Evolutionary conservation across 805 yeast species (phyloP), one percentile per base, ranked within the genome.

Genomic region (Barnettozyma populi): DNA sequence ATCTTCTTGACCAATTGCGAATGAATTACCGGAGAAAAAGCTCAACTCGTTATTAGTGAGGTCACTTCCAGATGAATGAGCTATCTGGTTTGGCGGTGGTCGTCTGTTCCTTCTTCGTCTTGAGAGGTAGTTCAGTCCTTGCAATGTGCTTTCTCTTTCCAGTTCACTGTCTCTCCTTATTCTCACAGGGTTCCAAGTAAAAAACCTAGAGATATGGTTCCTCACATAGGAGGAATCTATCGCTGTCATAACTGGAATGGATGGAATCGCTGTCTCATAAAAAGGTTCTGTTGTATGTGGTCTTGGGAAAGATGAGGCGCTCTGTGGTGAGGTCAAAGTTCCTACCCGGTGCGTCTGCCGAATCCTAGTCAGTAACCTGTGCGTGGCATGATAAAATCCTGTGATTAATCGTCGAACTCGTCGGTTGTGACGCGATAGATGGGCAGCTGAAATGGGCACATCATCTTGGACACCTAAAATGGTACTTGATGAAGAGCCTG

Each of bases 231-330:
- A 8, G 4, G 41, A 32, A 21, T 37, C 18, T 39, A 39, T 13
- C 7, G 11, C 43, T 23, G 5, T 41, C 31, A 13, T 23, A 27
- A 10, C 16, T 13, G 19, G 35, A 3, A 18, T 8, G 18, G 37
- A 35, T 35, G 48, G 46, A 5, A 19, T 14, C 6, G 51, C 48
- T 18, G 41, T 37, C n/a, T 48, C 51, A 42, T 41, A 45, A n/a
- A 21, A 25, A 4, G 50, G 34, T 21, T 14, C 34, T 16, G 48
- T 10, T 4, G 31, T 34, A 16, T 7, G 20, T 34, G 31, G 44
- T 8, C 36, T 11, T 5, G 11, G 21, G 21, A 24, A 16, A 11
- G 23, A 5, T 39, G 32, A n/a, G 5, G 20, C 8, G 21, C 21
- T 16, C n/a, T 8, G 31, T 18, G 14, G 16, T 18, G 29, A 19